phyloP scores from a whole-genome alignment of 2,329 filamentous ascomycete genomes.

The Xylaria sp. region DNA sequence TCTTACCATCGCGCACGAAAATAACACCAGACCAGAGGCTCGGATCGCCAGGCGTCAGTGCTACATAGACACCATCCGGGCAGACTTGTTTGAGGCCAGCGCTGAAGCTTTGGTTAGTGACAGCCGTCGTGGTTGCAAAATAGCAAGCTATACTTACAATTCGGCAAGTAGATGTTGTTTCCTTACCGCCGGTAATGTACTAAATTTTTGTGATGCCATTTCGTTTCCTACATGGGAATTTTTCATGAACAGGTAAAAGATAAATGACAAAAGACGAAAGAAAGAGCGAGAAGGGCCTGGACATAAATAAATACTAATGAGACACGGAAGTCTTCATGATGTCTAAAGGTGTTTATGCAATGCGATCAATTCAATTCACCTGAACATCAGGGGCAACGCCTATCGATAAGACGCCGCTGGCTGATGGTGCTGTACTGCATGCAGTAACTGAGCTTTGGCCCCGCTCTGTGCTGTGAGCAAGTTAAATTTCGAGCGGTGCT shows the following conservation, averaged over 20 bases:
- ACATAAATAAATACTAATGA: conserved; percentile 26
- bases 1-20: conserved; percentile 85
- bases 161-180: conserved; percentile 83
- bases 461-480: neutral
- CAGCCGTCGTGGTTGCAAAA: conserved; percentile 8
- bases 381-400: neutral
- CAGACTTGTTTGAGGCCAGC: conserved; percentile 83
- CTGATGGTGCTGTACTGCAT: too few species aligned
- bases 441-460: neutral
- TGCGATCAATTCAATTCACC: neutral
- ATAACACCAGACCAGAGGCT: conserved; percentile 90
- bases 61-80: conserved; percentile 88
- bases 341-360: conserved; percentile 23
- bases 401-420: conserved; percentile 23
- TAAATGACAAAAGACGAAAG: neutral
- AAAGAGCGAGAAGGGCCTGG: conserved; percentile 6
- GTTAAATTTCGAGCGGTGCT: too few species aligned
- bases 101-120: conserved; percentile 60
- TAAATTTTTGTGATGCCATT: conserved; percentile 61
- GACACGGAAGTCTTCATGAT: conserved; percentile 27
- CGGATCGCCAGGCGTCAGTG: conserved; percentile 82
- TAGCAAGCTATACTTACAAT: conserved; percentile 69
- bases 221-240: conserved; percentile 29
- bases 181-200: conserved; percentile 67
- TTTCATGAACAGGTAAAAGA: neutral